Base-by-base conservation (phyloP, 2,329 filamentous ascomycete genomes). In the Epichloe uncinata region DNA sequence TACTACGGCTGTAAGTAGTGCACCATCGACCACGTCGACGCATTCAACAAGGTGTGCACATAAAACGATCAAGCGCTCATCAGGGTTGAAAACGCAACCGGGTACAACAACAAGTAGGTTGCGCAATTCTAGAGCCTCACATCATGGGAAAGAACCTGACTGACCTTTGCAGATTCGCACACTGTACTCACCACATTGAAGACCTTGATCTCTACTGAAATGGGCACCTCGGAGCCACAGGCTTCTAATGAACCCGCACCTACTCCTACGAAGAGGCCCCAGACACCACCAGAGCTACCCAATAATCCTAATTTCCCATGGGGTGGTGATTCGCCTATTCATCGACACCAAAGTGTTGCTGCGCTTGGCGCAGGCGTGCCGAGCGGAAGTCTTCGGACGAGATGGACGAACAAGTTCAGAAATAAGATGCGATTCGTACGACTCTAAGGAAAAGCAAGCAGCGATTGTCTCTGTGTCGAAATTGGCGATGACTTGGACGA, bases 241-340 rank as follows among this genome's bases (percentile, higher is more conserved):
- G 35, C 33, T 34, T 42, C 50, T 3, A 44, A 20, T 15, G 48
- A 51, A 52, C 56, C 60, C 30, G 48, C 50, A 13, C 56, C 58
- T 36, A 60, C 57, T 2, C 13, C 37, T n/a, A 34, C n/a, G 26
- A 11, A 12, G n/a, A 12, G 11, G 5, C 7, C 34, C 3, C 20
- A 47, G 54, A 20, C 53, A 13, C 52, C 55, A 18, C 53, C 55
- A 35, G 42, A 52, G 8, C 50, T 66, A 34, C 61, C 64, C 5
- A 54, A 57, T 2, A 62, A 64, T 33, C 58, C 62, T 15, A 63
- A 65, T 50, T 67, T 59, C 22, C 66, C 66, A 2, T 68, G 66
- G 66, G 66, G 64, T 11, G 63, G 61, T 33, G 58, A 61, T 52
- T 65, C 60, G 37, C 65, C 65, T 1, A 50, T 63, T 34, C 65